Evolutionary conservation across 306 rosid genomes (phyloP).

Genomic region (Crotalaria pallida): DNA sequence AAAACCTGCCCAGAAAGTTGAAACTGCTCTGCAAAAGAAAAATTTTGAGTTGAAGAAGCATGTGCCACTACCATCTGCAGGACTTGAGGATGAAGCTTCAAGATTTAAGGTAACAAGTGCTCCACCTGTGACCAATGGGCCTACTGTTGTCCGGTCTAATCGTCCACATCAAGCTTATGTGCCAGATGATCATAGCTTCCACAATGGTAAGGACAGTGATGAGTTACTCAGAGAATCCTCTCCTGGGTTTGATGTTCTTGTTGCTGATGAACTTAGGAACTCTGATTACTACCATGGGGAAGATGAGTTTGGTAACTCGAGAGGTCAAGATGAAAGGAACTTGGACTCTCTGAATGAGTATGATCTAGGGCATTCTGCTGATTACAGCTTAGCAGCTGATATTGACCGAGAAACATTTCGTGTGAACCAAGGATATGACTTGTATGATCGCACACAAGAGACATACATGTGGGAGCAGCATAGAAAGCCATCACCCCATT

Average conservation of each 20-base stretch:
- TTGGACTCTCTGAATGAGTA: slow-evolving; percentile 64
- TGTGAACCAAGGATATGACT: slow-evolving; percentile 48
- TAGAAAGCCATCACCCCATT: slow-evolving; percentile 50
- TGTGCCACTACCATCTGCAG: slow-evolving; percentile 23
- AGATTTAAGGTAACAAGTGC: slow-evolving; percentile 35
- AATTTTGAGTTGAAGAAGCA: slow-evolving; percentile 43
- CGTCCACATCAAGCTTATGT: slow-evolving; percentile 46
- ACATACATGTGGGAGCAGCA: slow-evolving; percentile 76
- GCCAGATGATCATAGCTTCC: slow-evolving; percentile 63
- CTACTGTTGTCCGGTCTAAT: slow-evolving; percentile 30
- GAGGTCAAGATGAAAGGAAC: slow-evolving; percentile 68
- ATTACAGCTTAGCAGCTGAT: slow-evolving; percentile 59
- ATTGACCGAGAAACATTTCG: slow-evolving; percentile 57
- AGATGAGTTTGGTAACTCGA: slow-evolving; percentile 60
- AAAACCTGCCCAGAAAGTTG: slow-evolving; percentile 44
- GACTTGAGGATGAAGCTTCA: slow-evolving; percentile 44
- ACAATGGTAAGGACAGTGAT: slow-evolving; percentile 78
- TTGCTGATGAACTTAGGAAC: slow-evolving; percentile 81
- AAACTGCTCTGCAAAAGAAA: slow-evolving; percentile 39
- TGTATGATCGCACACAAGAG: slow-evolving; percentile 66
- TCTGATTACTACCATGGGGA: slow-evolving; percentile 73
- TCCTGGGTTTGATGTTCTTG: slow-evolving; percentile 99
- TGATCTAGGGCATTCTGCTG: slow-evolving; percentile 56
- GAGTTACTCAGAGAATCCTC: slow-evolving; percentile 90
- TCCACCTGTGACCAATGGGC: slow-evolving; percentile 47